Base-by-base conservation (phyloP, 2,329 filamentous ascomycete genomes). In the Scortechinia acanthostroma region DNA sequence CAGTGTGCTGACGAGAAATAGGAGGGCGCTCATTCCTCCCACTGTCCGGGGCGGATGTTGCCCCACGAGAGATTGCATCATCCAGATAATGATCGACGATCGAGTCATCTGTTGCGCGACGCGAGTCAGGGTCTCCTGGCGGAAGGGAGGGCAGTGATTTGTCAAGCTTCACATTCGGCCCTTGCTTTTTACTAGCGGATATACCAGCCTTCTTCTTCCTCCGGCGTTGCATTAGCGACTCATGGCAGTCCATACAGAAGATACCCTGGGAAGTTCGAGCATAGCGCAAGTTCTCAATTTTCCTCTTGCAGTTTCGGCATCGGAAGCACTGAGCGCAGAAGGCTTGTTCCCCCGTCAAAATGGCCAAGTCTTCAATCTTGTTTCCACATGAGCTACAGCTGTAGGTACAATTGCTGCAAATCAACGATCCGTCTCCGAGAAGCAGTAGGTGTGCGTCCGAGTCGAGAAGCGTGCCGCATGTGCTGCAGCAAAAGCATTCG, bases 401-500 rank as follows among this genome's bases (percentile, higher is more conserved):
- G 65, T 98, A 98, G 45, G 93, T 97, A 71, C 93, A 98, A 66
- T 96, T 95, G 71, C 95, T 97, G 76, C 93, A 98, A 55, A 98
- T 97, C 53, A 98, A 80, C 16, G 91, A 97, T 52, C 93, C 93
- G 69, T 98, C 93, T 62, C 93, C 93, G 51, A 98, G 87, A 21
- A 98, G 85, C 44, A 98, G 83, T 43, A 98, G 83, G 66, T 97
- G 97, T 56, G 93, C 93, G 61, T 98, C 91, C 50, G 93, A 97
- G 70, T 98, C 93, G 68, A 98, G 89, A 47, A 96, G 82, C 49
- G 91, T 96, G 58, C 83, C 81, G 73, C 91, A 98, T 46, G 88
- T 94, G 64, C 95, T 93, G 76, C 91, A 97, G 61, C 91, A 86
- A 70, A 98, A 98, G 73, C 93, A 98, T 70, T 96, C 88, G 59